A percentile compares a stretch with the other conserved stretches of the same genome.
Conservation (phyloP, 1,139 yeast genomes). For the Debaryomyces nepalensis region DNA sequence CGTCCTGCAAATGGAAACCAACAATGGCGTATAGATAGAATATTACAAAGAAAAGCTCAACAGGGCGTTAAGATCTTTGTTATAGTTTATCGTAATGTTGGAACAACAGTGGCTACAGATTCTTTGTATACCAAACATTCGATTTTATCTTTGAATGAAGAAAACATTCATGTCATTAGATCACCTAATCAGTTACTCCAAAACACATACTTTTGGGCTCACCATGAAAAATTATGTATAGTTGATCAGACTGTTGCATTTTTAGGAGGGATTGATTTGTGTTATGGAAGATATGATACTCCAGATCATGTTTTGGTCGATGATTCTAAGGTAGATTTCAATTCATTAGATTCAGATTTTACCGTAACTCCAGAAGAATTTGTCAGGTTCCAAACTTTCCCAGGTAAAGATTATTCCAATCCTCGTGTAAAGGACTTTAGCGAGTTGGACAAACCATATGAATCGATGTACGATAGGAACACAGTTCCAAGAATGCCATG, state of each 20-base stretch:
- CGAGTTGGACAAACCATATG: constrained; percentile 83
- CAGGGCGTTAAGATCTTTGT: constrained; percentile 94
- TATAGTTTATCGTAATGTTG: constrained; percentile 94
- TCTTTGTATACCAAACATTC: constrained; percentile 95
- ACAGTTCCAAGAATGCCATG: constrained; percentile 95
- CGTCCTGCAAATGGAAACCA: constrained; percentile 96
- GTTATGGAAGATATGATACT: constrained; percentile 95
- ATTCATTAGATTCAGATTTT: constrained; percentile 33
- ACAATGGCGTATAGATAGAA: constrained; percentile 88
- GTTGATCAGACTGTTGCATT: constrained; percentile 89
- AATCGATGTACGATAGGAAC: constrained; percentile 87
- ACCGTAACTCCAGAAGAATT: constrained; percentile 38
- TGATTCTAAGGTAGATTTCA: constrained; percentile 57
- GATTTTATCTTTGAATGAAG: constrained; percentile 75
- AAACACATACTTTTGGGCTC: constrained; percentile 97
- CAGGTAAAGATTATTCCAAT: constrained; percentile 97
- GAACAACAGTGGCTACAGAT: constrained; percentile 90
- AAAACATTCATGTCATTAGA: constrained; percentile 85
- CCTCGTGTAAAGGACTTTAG: constrained; percentile 90
- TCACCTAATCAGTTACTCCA: constrained; percentile 96
- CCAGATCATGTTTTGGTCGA: constrained; percentile 93
- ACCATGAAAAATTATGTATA: constrained; percentile 90
- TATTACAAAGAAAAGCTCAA: constrained; percentile 86
- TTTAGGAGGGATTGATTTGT: constrained; percentile 93
- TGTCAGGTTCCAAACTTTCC: constrained; percentile 71